Conservation (phyloP, 1,284 basidiomycete species). For the Rhodofomes roseus region DNA sequence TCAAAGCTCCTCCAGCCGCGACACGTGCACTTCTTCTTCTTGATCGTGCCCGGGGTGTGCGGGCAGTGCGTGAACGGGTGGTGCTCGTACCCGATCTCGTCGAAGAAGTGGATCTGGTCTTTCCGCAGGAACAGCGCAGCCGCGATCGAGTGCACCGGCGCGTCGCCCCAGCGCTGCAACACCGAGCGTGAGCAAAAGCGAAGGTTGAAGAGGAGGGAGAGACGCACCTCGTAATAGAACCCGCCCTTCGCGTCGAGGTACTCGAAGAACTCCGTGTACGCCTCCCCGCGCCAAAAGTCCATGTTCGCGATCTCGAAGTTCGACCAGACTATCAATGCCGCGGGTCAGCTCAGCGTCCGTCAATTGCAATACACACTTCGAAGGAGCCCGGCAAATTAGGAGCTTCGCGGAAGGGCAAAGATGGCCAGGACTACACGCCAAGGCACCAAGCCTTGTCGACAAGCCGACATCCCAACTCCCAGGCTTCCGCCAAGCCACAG, state of each 20-base stretch:
- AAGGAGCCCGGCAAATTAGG: no score
- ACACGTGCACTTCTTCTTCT: constrained; percentile 43
- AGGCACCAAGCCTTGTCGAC: no score
- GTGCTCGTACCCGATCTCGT: constrained; percentile 59
- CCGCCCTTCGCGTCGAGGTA: constrained; percentile 70
- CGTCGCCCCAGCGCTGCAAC: constrained; percentile 69
- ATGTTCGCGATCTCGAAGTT: constrained; percentile 78
- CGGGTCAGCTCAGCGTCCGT: background rate
- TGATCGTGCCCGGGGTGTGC: constrained; percentile 34
- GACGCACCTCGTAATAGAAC: constrained; percentile 70
- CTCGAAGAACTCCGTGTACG: constrained; percentile 73
- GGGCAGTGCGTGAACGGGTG: constrained; percentile 51
- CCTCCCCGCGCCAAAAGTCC: constrained; percentile 55
- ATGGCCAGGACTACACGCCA: no score
- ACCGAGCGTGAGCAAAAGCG: background rate
- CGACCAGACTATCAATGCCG: constrained; percentile 53
- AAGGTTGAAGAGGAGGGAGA: background rate
- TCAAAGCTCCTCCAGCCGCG: constrained; percentile 40
- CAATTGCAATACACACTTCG: no score
- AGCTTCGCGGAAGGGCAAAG: background rate
- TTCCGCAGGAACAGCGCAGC: constrained; percentile 60
- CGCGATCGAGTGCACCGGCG: constrained; percentile 76
- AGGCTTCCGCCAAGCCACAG: no score
- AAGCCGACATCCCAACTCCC: no score
- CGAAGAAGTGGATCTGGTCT: constrained; percentile 67